These are phyloP conservation scores for Coelomomyces lativittatus DNA, from an alignment of 371 early-diverging fungal species.

Conservation along the genomic window DNA sequence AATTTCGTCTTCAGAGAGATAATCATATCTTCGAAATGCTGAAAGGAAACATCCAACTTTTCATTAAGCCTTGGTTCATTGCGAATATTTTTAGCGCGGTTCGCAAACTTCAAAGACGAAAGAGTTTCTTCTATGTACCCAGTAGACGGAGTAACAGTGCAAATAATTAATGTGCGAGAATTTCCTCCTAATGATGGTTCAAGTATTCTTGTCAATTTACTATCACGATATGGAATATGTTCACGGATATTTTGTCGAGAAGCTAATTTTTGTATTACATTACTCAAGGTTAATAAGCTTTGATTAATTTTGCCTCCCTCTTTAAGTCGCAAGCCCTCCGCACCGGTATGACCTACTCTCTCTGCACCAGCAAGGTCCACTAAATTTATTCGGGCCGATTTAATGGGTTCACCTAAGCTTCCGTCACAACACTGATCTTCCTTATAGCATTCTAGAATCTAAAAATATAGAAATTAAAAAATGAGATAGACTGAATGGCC, in stretches of 20 bases:
- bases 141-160: conserved; percentile 65
- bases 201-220: conserved; percentile 71
- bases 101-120: conserved; percentile 86
- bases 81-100: conserved; percentile 77
- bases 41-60: too few species aligned
- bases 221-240: conserved; percentile 74
- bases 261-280: conserved; percentile 68
- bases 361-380: conserved; percentile 93
- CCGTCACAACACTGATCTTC: not conserved
- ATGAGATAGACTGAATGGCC: not conserved
- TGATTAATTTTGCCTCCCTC: conserved; percentile 90
- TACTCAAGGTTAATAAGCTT: conserved; percentile 66
- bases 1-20: too few species aligned
- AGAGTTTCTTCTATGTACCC: conserved; percentile 67
- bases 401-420: conserved; percentile 22
- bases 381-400: conserved; percentile 20
- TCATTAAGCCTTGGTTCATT: conserved; percentile 77
- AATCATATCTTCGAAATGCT: too few species aligned
- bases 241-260: conserved; percentile 1
- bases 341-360: conserved; percentile 47
- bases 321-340: conserved; percentile 46
- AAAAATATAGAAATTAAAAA: not conserved
- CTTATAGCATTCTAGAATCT: not conserved
- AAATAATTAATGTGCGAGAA: conserved; percentile 57
- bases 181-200: conserved; percentile 63